A percentile compares a stretch with the other conserved stretches of the same genome.
phyloP scores from a whole-genome alignment of 805 yeast genomes.

The Wickerhamomyces queroliae region DNA sequence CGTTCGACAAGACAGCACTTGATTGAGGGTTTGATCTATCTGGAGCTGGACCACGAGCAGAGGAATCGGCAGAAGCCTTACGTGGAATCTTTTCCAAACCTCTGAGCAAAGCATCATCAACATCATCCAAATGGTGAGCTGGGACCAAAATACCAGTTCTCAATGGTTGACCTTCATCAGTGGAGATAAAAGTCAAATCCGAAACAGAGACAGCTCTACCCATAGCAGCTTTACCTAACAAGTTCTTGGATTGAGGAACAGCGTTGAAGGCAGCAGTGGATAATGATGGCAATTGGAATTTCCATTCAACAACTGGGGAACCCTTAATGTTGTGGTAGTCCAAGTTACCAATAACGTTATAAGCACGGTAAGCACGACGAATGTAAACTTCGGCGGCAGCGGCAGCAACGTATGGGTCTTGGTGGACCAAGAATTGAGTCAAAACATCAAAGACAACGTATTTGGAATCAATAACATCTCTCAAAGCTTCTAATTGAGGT shows the following conservation, averaged over 20 bases:
- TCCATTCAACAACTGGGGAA: slow-evolving; percentile 78
- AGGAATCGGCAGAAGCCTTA: slow-evolving; percentile 23
- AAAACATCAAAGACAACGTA: slow-evolving; percentile 95
- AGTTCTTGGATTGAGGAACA: slow-evolving; percentile 43
- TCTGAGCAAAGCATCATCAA: slow-evolving; percentile 72
- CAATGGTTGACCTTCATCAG: slow-evolving; percentile 56
- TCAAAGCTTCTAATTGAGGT: slow-evolving; percentile 75
- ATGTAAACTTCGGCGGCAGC: slow-evolving; percentile 97
- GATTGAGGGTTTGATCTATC: slow-evolving; percentile 31
- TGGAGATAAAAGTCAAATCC: slow-evolving; percentile 82
- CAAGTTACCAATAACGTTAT: slow-evolving; percentile 78
- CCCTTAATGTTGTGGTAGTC: slow-evolving; percentile 49
- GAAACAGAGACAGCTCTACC: slow-evolving; percentile 90
- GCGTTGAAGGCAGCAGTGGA: slow-evolving; percentile 71
- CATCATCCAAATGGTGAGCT: slow-evolving; percentile 78
- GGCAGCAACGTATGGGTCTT: slow-evolving; percentile 83
- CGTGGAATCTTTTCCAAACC: slow-evolving; percentile 71
- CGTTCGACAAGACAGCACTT: slow-evolving; percentile 54
- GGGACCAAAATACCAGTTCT: slow-evolving; percentile 86
- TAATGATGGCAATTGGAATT: slow-evolving; percentile 75
- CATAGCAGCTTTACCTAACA: slow-evolving; percentile 40
- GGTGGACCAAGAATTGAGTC: slow-evolving; percentile 79
- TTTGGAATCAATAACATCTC: slow-evolving; percentile 93
- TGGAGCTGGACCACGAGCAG: slow-evolving; percentile 39
- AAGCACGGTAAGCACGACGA: slow-evolving; percentile 95